These are phyloP conservation scores for Cladorrhinum sp. DNA, from an alignment of 2,329 filamentous ascomycete species.

Conservation along the genomic window DNA sequence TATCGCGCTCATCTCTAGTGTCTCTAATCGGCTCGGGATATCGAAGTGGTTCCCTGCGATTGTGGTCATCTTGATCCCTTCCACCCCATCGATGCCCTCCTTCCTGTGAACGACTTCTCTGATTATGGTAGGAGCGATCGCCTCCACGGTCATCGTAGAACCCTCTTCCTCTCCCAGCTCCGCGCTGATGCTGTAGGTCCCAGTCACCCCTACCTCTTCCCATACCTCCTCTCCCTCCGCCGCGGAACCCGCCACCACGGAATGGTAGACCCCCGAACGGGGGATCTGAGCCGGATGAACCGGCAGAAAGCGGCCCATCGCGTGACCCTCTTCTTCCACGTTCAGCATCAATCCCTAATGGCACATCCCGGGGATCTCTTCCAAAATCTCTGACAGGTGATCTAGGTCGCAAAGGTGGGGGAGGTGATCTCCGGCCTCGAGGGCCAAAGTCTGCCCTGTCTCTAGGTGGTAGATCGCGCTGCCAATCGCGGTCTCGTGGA, in stretches of 20 bases:
- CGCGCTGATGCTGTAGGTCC: constrained; percentile 37
- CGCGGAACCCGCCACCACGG: constrained; percentile 50
- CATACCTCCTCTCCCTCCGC: constrained; percentile 54
- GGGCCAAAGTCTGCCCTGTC: constrained; percentile 49
- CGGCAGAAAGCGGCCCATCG: constrained; percentile 69
- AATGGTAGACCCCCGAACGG: constrained; percentile 54
- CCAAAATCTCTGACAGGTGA: constrained; percentile 60
- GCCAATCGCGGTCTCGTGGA: constrained; percentile 23
- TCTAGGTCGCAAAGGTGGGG: constrained; percentile 39
- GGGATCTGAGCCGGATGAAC: constrained; percentile 67
- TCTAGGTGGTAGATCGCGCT: constrained; percentile 25
- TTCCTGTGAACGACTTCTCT: constrained; percentile 64
- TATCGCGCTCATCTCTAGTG: constrained; percentile 51
- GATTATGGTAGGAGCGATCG: constrained; percentile 60
- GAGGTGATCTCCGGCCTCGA: constrained; percentile 50
- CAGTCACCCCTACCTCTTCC: constrained; percentile 56
- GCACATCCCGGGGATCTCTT: constrained; percentile 54
- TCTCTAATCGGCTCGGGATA: constrained; percentile 39
- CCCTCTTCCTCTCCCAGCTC: constrained; percentile 46
- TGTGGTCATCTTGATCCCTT: constrained; percentile 46
- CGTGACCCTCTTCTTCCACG: constrained; percentile 66
- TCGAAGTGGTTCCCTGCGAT: constrained; percentile 37
- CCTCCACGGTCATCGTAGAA: constrained; percentile 43
- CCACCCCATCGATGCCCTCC: constrained; percentile 51
- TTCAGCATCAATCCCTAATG: constrained; percentile 63